A percentile compares a stretch with the other conserved stretches of the same genome.
These are phyloP conservation scores for Chrysoporthe deuterocubensis DNA, from an alignment of 2,329 filamentous ascomycete genomes.

Conservation along the genomic window DNA sequence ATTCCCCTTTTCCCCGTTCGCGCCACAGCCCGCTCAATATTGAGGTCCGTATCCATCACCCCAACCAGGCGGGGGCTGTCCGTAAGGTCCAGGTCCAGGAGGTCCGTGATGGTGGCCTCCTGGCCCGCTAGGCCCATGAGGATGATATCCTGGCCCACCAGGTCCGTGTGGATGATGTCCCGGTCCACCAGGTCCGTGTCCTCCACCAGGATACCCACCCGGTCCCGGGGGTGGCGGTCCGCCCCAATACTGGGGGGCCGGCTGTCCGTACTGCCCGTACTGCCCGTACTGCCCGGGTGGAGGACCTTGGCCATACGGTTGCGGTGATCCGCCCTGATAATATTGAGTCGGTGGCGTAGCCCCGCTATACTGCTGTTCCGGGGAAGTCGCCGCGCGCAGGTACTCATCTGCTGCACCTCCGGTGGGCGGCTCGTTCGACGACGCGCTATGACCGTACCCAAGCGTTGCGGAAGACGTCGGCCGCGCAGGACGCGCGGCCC, in stretches of 20 bases:
- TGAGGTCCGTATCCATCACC: conserved; percentile 23
- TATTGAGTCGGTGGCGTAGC: conserved; percentile 39
- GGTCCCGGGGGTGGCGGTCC: conserved; percentile 23
- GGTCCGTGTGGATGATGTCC: conserved; percentile 15
- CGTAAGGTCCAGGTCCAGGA: conserved; percentile 16
- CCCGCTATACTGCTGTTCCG: conserved; percentile 31
- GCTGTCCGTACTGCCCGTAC: conserved; percentile 33
- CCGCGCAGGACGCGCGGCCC: conserved; percentile 32
- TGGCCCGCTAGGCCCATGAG: conserved; percentile 34
- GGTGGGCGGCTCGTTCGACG: conserved; percentile 3
- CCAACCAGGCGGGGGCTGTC: conserved; percentile 25
- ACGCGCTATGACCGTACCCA: conserved; percentile 18
- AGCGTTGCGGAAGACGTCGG: conserved; percentile 19
- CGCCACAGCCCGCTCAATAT: conserved; percentile 8
- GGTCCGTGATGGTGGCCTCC: background rate
- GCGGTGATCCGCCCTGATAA: conserved; percentile 33
- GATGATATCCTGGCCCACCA: conserved; percentile 19
- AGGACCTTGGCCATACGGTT: conserved; percentile 33
- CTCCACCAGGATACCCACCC: conserved; percentile 24
- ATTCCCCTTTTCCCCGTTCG: background rate
- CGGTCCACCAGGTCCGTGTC: conserved; percentile 23
- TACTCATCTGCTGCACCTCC: conserved; percentile 28
- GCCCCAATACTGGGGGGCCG: conserved; percentile 32
- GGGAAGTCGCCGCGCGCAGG: conserved; percentile 24
- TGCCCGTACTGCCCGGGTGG: conserved; percentile 20